Base-by-base conservation (phyloP, 306 rosid species). In the Senna tora region DNA sequence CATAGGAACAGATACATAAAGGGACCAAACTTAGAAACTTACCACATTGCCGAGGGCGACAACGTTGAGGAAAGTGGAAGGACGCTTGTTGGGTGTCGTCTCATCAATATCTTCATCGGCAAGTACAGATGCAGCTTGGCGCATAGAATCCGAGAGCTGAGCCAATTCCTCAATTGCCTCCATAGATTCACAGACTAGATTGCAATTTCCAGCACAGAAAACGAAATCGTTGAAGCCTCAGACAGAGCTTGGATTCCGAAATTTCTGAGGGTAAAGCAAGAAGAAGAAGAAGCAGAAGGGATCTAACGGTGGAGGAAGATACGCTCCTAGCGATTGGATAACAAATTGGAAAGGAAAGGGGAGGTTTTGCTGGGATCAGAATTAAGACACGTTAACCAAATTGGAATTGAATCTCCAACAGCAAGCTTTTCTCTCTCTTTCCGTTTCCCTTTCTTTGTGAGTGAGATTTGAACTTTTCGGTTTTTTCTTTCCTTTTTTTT, bases 31-130 rank as follows among this genome's bases (percentile, higher is more conserved):
- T 3, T 33, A 28, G 20, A 42, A 73, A 90, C 97, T 84, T 79
- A 90, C 98, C 54, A 93, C 88, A 89, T 93, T 93, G 79, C 97
- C 97, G 19, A 93, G 93, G 57, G 88, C 94, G 34, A 91, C 96
- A 68, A 89, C 90, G 68, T 87, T 86, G 74, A 91, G 97, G 65
- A 93, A 93, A 56, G 90, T 90, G 56, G 97, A 83, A 69, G 89
- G 73, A 73, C 98, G 86, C 72, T 84, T 90, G 53, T 89, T 83
- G 41, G 71, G 50, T 1, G 85, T 79, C 45, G 65, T 14, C 28
- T 89, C 89, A 72, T 93, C 96, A 45, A 91, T 77, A 68, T 89
- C 98, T 73, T 90, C 96, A 79, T 93, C 97, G 65, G 98, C 96
- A 68, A 90, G 97, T 42, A 93, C 63, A 61, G 97, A 88, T 12